Conservation (phyloP, 1,284 basidiomycete genomes). For the Heterobasidion annosum region DNA sequence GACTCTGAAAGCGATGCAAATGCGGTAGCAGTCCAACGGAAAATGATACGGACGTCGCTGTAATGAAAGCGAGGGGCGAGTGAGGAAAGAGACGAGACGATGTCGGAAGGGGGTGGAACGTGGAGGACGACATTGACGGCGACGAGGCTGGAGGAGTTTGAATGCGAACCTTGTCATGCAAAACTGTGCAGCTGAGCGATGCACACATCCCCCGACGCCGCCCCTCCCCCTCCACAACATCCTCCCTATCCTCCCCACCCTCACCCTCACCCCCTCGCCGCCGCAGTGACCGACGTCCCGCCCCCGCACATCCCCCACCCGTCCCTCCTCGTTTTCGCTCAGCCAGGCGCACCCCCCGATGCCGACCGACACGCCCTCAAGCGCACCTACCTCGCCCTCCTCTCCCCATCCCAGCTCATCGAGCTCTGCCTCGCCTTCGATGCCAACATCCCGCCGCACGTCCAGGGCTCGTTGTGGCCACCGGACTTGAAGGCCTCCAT, state of each 20-base stretch:
- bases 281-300: too few relatives aligned
- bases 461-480: constrained; percentile 60
- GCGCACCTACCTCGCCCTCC: constrained; percentile 54
- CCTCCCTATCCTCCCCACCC: background rate
- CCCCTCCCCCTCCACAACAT: constrained; percentile 6
- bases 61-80: too few relatives aligned
- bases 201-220: constrained; percentile 22
- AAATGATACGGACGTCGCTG: too few relatives aligned
- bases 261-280: background rate
- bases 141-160: constrained; percentile 17
- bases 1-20: too few relatives aligned
- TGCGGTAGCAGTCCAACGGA: too few relatives aligned
- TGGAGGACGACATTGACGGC: background rate
- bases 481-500: constrained; percentile 56
- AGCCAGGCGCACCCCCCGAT: constrained; percentile 8
- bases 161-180: constrained; percentile 40
- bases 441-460: constrained; percentile 48
- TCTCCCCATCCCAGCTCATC: constrained; percentile 60
- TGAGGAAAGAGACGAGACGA: background rate
- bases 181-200: constrained; percentile 50
- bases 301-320: background rate
- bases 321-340: background rate
- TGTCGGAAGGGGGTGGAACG: background rate
- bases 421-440: constrained; percentile 70
- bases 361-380: constrained; percentile 49